phyloP scores from a whole-genome alignment of 768 basidiomycete genomes.

The Rhodocollybia butyracea region DNA sequence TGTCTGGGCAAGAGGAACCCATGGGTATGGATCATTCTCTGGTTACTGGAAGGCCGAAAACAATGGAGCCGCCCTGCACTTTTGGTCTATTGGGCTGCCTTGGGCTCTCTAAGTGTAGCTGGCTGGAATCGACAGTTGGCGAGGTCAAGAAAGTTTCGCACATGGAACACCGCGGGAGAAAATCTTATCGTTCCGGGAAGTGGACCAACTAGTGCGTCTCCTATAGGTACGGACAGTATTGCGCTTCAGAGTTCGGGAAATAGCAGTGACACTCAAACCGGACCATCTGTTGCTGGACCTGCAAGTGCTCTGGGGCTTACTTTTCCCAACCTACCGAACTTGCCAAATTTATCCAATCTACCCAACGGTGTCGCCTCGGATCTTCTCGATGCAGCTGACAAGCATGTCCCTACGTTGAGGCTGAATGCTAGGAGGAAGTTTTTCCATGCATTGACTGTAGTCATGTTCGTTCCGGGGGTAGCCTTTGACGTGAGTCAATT shows the following conservation, averaged over 20 bases:
- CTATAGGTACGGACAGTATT: background rate
- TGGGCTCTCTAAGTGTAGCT: slow-evolving; percentile 83
- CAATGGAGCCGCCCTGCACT: slow-evolving; percentile 79
- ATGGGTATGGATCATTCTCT: slow-evolving; percentile 82
- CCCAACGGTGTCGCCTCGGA: slow-evolving; percentile 49
- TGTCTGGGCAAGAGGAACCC: slow-evolving; percentile 78
- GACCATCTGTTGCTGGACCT: background rate
- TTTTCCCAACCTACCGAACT: slow-evolving; percentile 44
- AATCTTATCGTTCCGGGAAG: slow-evolving; percentile 24
- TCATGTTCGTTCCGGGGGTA: slow-evolving; percentile 96
- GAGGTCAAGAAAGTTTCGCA: slow-evolving; percentile 64
- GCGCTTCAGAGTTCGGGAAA: background rate
- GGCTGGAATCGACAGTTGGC: slow-evolving; percentile 93
- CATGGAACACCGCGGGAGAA: slow-evolving; percentile 37
- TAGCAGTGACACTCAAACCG: slow-evolving; percentile 1
- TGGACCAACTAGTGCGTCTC: background rate
- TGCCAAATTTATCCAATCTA: slow-evolving; percentile 30
- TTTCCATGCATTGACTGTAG: slow-evolving; percentile 93
- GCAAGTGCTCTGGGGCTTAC: slow-evolving; percentile 31
- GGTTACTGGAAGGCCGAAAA: slow-evolving; percentile 69
- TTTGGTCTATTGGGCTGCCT: slow-evolving; percentile 79
- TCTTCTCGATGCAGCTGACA: slow-evolving; percentile 82
- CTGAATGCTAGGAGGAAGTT: slow-evolving; percentile 94
- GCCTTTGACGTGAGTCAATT: slow-evolving; percentile 79
- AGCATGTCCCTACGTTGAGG: slow-evolving; percentile 84